These are phyloP conservation scores for Globisporangium heterothallicum DNA, from an alignment of 352 stramenopile species.

Conservation along the genomic window DNA sequence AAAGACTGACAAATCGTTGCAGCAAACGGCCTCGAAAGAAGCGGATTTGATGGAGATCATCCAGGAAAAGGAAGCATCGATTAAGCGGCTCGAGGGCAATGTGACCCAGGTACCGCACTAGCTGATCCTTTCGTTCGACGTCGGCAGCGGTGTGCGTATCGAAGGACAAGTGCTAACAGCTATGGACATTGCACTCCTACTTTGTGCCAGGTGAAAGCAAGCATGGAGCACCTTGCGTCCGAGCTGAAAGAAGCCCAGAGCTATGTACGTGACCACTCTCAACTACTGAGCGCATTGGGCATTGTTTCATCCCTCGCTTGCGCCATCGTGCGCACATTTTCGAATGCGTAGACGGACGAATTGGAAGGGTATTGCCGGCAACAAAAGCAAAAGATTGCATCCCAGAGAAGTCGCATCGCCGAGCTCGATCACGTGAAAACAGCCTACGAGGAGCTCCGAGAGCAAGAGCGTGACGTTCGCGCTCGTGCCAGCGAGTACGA, in stretches of 20 bases:
- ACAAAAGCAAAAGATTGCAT: conserved; percentile 30
- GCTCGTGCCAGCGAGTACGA: conserved; percentile 56
- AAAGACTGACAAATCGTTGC: conserved; percentile 14
- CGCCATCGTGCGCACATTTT: not conserved
- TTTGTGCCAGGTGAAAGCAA: conserved; percentile 22
- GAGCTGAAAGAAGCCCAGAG: conserved; percentile 48
- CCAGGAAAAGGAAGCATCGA: conserved; percentile 21
- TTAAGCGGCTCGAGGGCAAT: conserved; percentile 22
- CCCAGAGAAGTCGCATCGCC: conserved; percentile 22
- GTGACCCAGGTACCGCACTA: conserved; percentile 20
- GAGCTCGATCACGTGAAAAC: conserved; percentile 25
- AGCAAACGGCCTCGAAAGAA: conserved; percentile 25
- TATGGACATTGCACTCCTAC: not conserved
- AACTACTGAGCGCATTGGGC: no score
- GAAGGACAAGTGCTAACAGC: not conserved
- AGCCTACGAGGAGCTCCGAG: conserved; percentile 27
- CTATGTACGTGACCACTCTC: conserved; percentile 37
- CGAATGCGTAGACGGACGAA: conserved; percentile 28
- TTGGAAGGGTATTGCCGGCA: conserved; percentile 29
- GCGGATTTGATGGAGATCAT: conserved; percentile 20
- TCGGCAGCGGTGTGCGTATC: not conserved
- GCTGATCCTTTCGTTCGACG: no score
- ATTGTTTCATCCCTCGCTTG: no score
- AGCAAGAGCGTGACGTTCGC: conserved; percentile 32
- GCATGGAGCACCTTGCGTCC: conserved; percentile 34